These are phyloP conservation scores for Noccaea caerulescens DNA, from an alignment of 345 rosid genomes.

Conservation along the genomic window DNA sequence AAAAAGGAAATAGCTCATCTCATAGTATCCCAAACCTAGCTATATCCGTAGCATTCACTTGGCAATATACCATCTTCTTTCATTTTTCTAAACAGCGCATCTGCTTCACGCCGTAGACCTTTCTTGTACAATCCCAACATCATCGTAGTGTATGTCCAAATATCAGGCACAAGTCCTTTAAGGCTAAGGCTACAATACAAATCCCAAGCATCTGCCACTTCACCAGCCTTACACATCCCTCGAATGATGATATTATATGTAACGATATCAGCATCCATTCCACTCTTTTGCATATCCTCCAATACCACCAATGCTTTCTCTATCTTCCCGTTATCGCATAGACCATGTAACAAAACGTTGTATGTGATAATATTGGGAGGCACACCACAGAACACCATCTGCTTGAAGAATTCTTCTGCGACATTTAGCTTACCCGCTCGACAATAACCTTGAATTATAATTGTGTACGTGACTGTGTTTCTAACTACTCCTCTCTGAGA, in stretches of 20 bases:
- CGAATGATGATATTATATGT: constrained; percentile 45
- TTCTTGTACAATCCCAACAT: constrained; percentile 45
- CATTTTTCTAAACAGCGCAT: constrained; percentile 44
- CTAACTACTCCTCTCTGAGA: constrained; percentile 35
- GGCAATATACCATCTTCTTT: constrained; percentile 39
- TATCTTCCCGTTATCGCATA: constrained; percentile 43
- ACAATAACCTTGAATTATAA: constrained; percentile 45
- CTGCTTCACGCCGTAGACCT: constrained; percentile 42
- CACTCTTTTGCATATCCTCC: constrained; percentile 37
- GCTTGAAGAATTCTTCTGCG: constrained; percentile 39
- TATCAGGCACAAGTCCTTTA: constrained; percentile 39
- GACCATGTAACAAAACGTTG: constrained; percentile 43
- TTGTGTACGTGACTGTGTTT: constrained; percentile 39
- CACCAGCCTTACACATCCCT: constrained; percentile 45
- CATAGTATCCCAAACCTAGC: constrained; percentile 17
- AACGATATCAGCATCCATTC: constrained; percentile 35
- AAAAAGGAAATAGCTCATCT: background rate
- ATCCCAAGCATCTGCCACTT: constrained; percentile 44
- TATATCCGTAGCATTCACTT: constrained; percentile 28
- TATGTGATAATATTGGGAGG: constrained; percentile 44
- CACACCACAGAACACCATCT: constrained; percentile 43
- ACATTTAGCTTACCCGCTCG: constrained; percentile 36
- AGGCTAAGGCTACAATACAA: constrained; percentile 30
- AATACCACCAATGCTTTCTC: constrained; percentile 44
- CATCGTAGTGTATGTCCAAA: constrained; percentile 39